phyloP scores from a whole-genome alignment of 2,329 filamentous ascomycete genomes.

The Leptographium procerum region DNA sequence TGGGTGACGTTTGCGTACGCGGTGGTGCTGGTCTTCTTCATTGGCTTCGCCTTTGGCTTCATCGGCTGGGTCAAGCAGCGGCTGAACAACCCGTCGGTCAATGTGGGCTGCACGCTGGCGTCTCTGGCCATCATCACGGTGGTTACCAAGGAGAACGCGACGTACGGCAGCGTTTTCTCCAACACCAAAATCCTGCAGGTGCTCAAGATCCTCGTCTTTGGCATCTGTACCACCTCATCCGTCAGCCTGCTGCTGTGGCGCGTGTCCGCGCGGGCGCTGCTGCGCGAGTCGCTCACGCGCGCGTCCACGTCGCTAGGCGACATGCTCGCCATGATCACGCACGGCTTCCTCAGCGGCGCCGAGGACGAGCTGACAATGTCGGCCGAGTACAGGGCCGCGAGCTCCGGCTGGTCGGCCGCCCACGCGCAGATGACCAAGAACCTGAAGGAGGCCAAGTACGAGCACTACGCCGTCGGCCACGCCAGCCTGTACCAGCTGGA shows the following conservation, averaged over 20 bases:
- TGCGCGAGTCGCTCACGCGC: slow-evolving; percentile 63
- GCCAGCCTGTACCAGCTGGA: slow-evolving; percentile 73
- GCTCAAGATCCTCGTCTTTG: slow-evolving; percentile 73
- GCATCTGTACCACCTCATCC: slow-evolving; percentile 56
- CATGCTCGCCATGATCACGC: slow-evolving; percentile 70
- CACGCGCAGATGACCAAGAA: slow-evolving; percentile 64
- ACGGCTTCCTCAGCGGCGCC: slow-evolving; percentile 71
- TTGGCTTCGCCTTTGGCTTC: slow-evolving; percentile 76
- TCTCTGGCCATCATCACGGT: slow-evolving; percentile 84
- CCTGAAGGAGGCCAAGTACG: slow-evolving; percentile 75
- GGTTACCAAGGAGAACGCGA: slow-evolving; percentile 80
- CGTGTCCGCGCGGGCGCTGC: slow-evolving; percentile 59
- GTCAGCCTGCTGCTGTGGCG: slow-evolving; percentile 73
- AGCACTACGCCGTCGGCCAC: slow-evolving; percentile 72
- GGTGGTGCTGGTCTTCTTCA: slow-evolving; percentile 70
- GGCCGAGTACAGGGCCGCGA: slow-evolving; percentile 50
- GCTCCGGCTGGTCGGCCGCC: slow-evolving; percentile 51
- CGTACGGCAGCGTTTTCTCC: slow-evolving; percentile 72
- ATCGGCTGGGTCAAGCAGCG: slow-evolving; percentile 80
- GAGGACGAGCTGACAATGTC: slow-evolving; percentile 61
- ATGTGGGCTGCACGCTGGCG: slow-evolving; percentile 73
- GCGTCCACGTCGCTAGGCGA: slow-evolving; percentile 67
- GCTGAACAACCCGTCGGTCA: slow-evolving; percentile 67
- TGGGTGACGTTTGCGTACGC: slow-evolving; percentile 62
- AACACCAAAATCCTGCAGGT: slow-evolving; percentile 72